Evolutionary conservation across 306 rosid genomes (phyloP), one percentile per base, ranked within the genome.

Genomic region (Medicago ruthenica): DNA sequence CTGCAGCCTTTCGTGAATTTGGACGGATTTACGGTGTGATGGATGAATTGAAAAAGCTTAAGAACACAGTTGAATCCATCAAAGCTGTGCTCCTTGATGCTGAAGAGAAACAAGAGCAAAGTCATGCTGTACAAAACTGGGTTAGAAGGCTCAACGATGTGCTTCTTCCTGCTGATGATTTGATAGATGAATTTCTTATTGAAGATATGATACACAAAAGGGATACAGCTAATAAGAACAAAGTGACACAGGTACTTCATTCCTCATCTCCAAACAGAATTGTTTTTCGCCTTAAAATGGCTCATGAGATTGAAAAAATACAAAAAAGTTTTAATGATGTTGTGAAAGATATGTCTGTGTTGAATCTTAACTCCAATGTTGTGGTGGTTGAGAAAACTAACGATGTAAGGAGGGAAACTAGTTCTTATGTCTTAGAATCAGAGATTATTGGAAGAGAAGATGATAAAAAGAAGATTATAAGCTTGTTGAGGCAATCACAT

Each of bases 81-180:
- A 36, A 18, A 53, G 76, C 18, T 54, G 65, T 36, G 20, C 51
- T 71, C 2, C 65, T 71, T 36, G 76, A 71, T 71, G 76, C 65
- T 0, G 76, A 71, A 2, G 36, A 51, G 8, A 53, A 31, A 18
- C 64, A 71, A 71, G 20, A 54, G 1, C 17, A 37, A 17, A 58
- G 1, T 53, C 1, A 37, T 24, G 21, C 9, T 3, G 39, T 54
- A 0, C 51, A 40, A 18, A n/a, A n/a, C n/a, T n/a, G n/a, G n/a
- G n/a, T n/a, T n/a, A n/a, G n/a, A n/a, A n/a, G n/a, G n/a, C n/a
- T n/a, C n/a, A n/a, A n/a, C n/a, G n/a, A n/a, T n/a, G n/a, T n/a
- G 4, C 34, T 71, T 6, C n/a, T 10, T 36, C 50, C 18, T 11
- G 64, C 75, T 0, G 45, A 62, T 27, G 62, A 70, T 8, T 34